Conservation (phyloP, 148 eudicot species). For the Pharnaceum exiguum region DNA sequence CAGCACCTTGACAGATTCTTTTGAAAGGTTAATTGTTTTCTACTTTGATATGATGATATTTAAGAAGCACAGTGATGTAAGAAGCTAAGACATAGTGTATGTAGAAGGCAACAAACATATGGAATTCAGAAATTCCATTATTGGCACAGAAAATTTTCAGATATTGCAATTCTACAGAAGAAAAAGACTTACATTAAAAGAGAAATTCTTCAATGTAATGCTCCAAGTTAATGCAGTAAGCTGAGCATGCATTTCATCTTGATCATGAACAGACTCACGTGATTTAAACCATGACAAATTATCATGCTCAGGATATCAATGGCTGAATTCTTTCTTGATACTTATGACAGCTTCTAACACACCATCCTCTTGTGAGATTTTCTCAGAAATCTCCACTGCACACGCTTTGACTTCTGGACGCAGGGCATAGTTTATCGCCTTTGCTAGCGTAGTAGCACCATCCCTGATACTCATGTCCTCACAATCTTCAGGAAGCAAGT, state of each 20-base stretch:
- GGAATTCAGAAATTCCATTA: background rate
- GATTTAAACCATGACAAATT: too few species aligned
- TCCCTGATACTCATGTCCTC: slow-evolving; percentile 39
- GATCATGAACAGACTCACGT: too few species aligned
- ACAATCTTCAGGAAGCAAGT: slow-evolving; percentile 53
- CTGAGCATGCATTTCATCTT: background rate
- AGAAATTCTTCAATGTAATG: background rate
- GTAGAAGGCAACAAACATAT: slow-evolving; percentile 1
- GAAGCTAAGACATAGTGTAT: slow-evolving; percentile 4
- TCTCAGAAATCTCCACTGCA: slow-evolving; percentile 51
- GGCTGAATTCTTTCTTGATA: slow-evolving; percentile 43
- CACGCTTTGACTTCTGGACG: slow-evolving; percentile 50
- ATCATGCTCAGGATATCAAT: slow-evolving; percentile 6
- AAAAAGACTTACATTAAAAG: background rate
- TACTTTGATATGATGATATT: background rate
- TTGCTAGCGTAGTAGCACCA: slow-evolving; percentile 48
- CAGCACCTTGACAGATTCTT: background rate
- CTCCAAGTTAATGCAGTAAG: background rate
- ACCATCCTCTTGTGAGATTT: slow-evolving; percentile 63
- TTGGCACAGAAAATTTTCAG: too few species aligned
- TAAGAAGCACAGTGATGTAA: background rate
- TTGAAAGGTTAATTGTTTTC: background rate
- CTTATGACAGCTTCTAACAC: slow-evolving; percentile 45
- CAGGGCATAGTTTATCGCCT: slow-evolving; percentile 51
- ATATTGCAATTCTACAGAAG: background rate